These are phyloP conservation scores for Saccharomycopsis amapae DNA, from an alignment of 805 yeast species.

Conservation along the genomic window DNA sequence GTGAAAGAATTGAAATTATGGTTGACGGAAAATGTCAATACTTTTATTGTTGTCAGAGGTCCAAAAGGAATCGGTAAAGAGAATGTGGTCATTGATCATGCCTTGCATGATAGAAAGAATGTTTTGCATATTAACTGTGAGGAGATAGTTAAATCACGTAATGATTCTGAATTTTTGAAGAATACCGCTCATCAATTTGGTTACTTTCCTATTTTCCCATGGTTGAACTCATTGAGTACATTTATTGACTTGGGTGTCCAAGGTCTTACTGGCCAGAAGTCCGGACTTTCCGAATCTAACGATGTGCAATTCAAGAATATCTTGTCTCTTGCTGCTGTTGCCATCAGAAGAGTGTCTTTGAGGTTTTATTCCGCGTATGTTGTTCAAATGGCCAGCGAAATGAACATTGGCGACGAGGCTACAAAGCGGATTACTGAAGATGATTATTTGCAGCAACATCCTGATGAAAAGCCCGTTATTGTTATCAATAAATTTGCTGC, in stretches of 20 bases:
- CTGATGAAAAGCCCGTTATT: constrained; percentile 77
- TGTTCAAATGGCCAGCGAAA: constrained; percentile 13
- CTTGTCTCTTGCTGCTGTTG: constrained; percentile 61
- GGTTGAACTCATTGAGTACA: constrained; percentile 75
- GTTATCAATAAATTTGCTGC: constrained; percentile 68
- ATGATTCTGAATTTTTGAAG: constrained; percentile 61
- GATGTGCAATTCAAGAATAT: constrained; percentile 79
- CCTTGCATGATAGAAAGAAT: constrained; percentile 52
- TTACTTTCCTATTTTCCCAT: constrained; percentile 88
- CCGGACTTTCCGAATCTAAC: constrained; percentile 77
- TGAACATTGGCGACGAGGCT: constrained; percentile 27
- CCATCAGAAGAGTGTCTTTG: constrained; percentile 60
- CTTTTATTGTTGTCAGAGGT: constrained; percentile 84
- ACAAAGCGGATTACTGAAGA: constrained; percentile 49
- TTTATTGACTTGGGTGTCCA: constrained; percentile 81
- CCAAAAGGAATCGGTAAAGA: constrained; percentile 95
- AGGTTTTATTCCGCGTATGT: constrained; percentile 32
- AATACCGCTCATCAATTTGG: constrained; percentile 74
- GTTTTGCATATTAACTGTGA: constrained; percentile 77
- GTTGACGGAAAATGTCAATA: constrained; percentile 83
- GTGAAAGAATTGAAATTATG: constrained; percentile 66
- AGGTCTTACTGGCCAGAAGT: constrained; percentile 89
- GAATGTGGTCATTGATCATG: constrained; percentile 64
- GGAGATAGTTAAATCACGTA: constrained; percentile 59
- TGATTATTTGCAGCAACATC: constrained; percentile 76